Base-by-base conservation (phyloP, 129 eudicot genomes). In the Arctium lappa region DNA sequence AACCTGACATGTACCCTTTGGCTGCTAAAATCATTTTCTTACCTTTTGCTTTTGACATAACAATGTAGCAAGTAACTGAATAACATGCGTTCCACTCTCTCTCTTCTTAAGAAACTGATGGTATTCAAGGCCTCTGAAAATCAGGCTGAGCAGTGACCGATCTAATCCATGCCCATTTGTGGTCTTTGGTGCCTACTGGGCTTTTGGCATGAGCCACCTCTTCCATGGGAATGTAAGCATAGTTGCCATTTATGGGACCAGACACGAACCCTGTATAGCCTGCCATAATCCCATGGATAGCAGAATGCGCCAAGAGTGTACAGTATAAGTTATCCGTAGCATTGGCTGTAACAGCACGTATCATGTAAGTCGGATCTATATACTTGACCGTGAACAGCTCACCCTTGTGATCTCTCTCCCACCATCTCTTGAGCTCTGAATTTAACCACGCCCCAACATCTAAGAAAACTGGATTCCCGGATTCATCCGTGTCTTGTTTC, bases 111-210 rank as follows among this genome's bases (percentile, higher is more conserved):
- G 68, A 60, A 60, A 60, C 29, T n/a, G 66, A 2, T 60, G 29
- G 68, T 60, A 22, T 27, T 73, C 18, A 72, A 40, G 48, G 79
- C 62, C 77, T 78, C 74, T 2, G 82, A 88, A 94, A 94, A 85
- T 90, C 93, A 50, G 97, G 98, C 88, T 94, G 95, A 12, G 85
- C 86, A 9, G 93, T 90, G 72, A 92, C 83, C 2, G 92, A 92
- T 84, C 98, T 85, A 50, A 92, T 92, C 97, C 93, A 94, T 5
- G 93, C 95, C 95, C 98, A 90, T 86, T 88, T 85, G 56, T 94
- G 95, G 75, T 94, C 95, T 7, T 83, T 85, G 9, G 90, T 88
- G 77, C 87, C 82, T 2, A 94, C 97, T 3, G 77, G 83, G 80
- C 90, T 91, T 78, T 88, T 91, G 13, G 91, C 85, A 37, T 80